Conservation (phyloP, 2,329 filamentous ascomycete species). For the Elsinoe fawcettii region DNA sequence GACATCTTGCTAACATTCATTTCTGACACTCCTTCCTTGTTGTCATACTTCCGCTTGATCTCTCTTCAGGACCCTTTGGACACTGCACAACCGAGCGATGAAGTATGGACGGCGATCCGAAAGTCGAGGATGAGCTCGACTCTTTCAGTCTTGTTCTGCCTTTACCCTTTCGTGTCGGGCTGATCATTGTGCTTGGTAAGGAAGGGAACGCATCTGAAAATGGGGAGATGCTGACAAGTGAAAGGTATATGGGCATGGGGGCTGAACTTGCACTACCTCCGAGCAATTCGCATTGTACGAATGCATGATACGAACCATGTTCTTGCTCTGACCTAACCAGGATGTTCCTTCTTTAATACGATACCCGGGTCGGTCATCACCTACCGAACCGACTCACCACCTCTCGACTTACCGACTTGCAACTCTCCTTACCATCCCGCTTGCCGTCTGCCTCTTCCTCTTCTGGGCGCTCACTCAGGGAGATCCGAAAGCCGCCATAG, state of each 20-base stretch:
- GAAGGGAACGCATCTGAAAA: not conserved
- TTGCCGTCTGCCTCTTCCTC: conserved; percentile 61
- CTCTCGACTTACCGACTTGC: conserved; percentile 80
- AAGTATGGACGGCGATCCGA: conserved; percentile 64
- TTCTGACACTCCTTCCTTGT: not conserved
- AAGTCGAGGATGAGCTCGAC: conserved; percentile 63
- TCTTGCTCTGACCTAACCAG: conserved; percentile 29
- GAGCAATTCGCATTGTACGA: conserved; percentile 63
- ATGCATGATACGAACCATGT: not conserved
- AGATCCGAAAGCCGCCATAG: conserved; percentile 59
- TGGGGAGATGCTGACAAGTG: conserved; percentile 4
- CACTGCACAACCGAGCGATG: not conserved
- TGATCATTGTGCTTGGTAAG: conserved; percentile 77
- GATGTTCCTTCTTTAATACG: conserved; percentile 80
- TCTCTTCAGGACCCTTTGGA: not conserved
- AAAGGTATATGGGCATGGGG: conserved; percentile 93
- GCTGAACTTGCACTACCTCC: conserved; percentile 80
- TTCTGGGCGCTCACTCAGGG: conserved; percentile 80
- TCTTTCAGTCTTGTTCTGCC: conserved; percentile 80
- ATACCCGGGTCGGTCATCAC: conserved; percentile 68
- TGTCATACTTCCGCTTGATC: not conserved
- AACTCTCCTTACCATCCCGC: conserved; percentile 63
- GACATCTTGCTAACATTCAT: not conserved
- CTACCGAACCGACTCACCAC: conserved; percentile 66
- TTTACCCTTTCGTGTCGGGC: conserved; percentile 78